Base-by-base conservation (phyloP, 2,329 filamentous ascomycete species). In the Penicillium nordicum region DNA sequence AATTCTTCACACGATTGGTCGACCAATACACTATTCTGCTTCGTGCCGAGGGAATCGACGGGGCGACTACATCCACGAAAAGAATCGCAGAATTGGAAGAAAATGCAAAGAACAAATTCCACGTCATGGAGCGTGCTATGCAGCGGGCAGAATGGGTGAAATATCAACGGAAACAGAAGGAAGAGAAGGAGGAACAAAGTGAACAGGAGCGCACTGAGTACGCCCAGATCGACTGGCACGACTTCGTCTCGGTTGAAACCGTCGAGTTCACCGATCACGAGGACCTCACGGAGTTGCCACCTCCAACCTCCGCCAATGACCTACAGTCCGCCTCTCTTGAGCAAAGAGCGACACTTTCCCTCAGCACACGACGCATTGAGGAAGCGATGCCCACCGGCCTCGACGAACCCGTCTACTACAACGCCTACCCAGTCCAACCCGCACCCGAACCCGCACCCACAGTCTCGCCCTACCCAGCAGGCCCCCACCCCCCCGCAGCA, bases 171-270 rank as follows among this genome's bases (percentile, higher is more conserved):
- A 79, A 86, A 53, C 90, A 97, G 76, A 93, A 92, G 72, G 85
- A 87, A 66, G 90, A 92, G 79, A 92, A 92, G 70, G 92, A 96
- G 68, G 91, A 95, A 68, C 86, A 92, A 61, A 88, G 88, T 40
- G 89, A 95, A 69, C 86, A 91, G 68, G 90, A 96, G 72, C 87
- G 87, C 67, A 77, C 86, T 48, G 82, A 83, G 51, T 88, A 94
- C 73, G 88, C 89, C 1, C 88, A 94, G 66, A 94, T 99, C 61
- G 94, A 99, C 74, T 99, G 94, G 94, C 90, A 96, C 69, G 93
- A 97, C 71, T 99, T 99, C 67, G 88, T 93, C 34, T 89, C 99
- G 21, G 92, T 97, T 43, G 94, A 97, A 75, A 97, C 92, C 0
- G 92, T 99, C 52, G 81, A 91, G 16, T 99, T 99, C 74, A 92